phyloP scores from a whole-genome alignment of 2,329 filamentous ascomycete species.

The Tolypocladium endophyticum region DNA sequence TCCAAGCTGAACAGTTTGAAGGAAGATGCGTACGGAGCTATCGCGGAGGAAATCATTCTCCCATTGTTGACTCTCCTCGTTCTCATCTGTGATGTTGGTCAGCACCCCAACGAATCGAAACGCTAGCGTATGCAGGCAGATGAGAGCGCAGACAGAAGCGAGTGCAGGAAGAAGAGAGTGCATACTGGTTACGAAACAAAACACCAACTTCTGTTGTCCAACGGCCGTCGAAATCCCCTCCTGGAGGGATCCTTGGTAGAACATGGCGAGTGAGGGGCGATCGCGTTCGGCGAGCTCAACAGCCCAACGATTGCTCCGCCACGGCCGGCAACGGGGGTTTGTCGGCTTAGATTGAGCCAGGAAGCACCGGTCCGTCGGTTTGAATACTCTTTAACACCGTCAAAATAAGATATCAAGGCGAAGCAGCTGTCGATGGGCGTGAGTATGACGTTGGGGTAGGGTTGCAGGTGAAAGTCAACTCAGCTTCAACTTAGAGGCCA shows the following conservation, averaged over 20 bases:
- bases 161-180: not conserved
- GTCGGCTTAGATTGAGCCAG: not conserved
- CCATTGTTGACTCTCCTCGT: constrained; percentile 60
- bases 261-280: constrained; percentile 43
- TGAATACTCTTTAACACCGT: not conserved
- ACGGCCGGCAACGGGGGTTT: not conserved
- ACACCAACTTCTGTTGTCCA: constrained; percentile 63
- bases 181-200: constrained; percentile 74
- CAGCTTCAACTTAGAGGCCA: not conserved
- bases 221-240: constrained; percentile 71
- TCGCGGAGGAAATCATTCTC: constrained; percentile 57
- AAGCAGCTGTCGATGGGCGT: not conserved
- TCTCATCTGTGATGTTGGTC: constrained; percentile 43
- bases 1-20: not conserved
- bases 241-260: constrained; percentile 70
- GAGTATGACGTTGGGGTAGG: not conserved
- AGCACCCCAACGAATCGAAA: constrained; percentile 3
- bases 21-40: constrained; percentile 32
- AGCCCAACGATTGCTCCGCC: not conserved
- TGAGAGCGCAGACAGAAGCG: constrained; percentile 32
- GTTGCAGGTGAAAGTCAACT: not conserved
- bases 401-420: not conserved
- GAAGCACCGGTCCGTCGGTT: not conserved
- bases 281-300: not conserved
- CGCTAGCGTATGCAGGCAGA: not conserved